Base-by-base conservation (phyloP, 805 yeast genomes). In the Wickerhamiella vanderwaltii region DNA sequence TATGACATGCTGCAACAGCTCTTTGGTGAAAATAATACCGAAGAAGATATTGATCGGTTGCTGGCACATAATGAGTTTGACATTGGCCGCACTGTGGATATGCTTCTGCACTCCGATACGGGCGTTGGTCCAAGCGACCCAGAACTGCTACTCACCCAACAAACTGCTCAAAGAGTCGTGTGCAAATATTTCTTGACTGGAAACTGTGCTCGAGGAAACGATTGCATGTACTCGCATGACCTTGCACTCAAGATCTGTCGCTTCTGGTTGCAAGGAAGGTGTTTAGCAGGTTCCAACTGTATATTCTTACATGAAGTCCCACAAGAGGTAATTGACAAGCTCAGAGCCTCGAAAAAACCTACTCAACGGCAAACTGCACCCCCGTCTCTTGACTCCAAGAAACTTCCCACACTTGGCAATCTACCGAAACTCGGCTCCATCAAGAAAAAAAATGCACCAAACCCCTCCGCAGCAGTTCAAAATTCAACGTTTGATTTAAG, bases 141-240 rank as follows among this genome's bases (percentile, higher is more conserved):
- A 12, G 41, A 47, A 29, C 44, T 39, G 6, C 32, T 30, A 22
- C 37, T 50, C 12, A 43, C 48, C 6, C 46, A 44, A 24, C 50
- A 50, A 34, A 43, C 48, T 23, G 52, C 56, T 9, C 53, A 55
- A 31, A 56, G 57, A 12, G 54, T 56, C 17, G 50, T 65, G 41
- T 67, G 72, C 45, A 57, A 66, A n/a, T 69, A 62, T 46, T 62
- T 60, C 43, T 48, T 66, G 5, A 54, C 53, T 20, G 73, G 73
- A 2, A 53, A 56, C 15, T 69, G 73, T 41, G 49, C 65, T 9
- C 59, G 72, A 11, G 54, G 54, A 3, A 48, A 62, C 4, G 72
- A 68, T 45, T 69, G 73, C 52, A 59, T 59, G 44, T 69, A 66
- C 43, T 58, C 67, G 39, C 73, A 69, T 49, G 72, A 69, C 43